phyloP scores from a whole-genome alignment of 2,329 filamentous ascomycete genomes.

The Diplodia corticola region DNA sequence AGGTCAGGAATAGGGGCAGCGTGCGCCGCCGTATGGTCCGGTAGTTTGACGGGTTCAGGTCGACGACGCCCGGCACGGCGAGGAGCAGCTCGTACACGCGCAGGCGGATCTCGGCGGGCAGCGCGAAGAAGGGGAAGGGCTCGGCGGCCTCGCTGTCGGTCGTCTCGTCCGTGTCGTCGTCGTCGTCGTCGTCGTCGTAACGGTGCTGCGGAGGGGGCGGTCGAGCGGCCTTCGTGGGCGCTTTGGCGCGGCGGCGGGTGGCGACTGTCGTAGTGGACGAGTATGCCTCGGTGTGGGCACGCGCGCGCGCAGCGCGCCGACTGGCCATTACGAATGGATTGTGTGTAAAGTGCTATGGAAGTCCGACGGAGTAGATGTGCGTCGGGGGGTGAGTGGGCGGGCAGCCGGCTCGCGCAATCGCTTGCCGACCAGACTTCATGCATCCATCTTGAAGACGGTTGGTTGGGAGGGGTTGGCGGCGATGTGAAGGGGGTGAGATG shows the following conservation, averaged over 20 bases:
- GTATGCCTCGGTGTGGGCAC: not conserved
- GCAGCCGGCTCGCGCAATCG: slow-evolving; percentile 32
- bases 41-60: slow-evolving; percentile 67
- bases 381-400: slow-evolving; percentile 32
- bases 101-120: slow-evolving; percentile 56
- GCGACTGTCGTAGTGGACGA: slow-evolving; percentile 4
- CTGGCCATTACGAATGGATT: not conserved
- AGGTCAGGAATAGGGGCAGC: slow-evolving; percentile 68
- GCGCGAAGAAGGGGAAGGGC: slow-evolving; percentile 53
- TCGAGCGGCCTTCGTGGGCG: not conserved
- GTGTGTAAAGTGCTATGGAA: slow-evolving; percentile 24
- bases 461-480: slow-evolving; percentile 36
- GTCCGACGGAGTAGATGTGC: slow-evolving; percentile 17
- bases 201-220: not conserved
- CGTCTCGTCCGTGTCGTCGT: slow-evolving; percentile 64
- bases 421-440: slow-evolving; percentile 33
- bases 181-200: slow-evolving; percentile 51
- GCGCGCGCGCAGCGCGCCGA: not conserved
- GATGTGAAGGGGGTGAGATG: not conserved
- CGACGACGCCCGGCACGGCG: slow-evolving; percentile 57
- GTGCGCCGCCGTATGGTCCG: slow-evolving; percentile 50
- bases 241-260: not conserved
- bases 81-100: slow-evolving; percentile 51
- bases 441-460: slow-evolving; percentile 43
- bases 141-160: slow-evolving; percentile 7